Evolutionary conservation across 352 stramenopile genomes (phyloP), one percentile per base, ranked within the genome.

Genomic region (Phytophthora crassamura): DNA sequence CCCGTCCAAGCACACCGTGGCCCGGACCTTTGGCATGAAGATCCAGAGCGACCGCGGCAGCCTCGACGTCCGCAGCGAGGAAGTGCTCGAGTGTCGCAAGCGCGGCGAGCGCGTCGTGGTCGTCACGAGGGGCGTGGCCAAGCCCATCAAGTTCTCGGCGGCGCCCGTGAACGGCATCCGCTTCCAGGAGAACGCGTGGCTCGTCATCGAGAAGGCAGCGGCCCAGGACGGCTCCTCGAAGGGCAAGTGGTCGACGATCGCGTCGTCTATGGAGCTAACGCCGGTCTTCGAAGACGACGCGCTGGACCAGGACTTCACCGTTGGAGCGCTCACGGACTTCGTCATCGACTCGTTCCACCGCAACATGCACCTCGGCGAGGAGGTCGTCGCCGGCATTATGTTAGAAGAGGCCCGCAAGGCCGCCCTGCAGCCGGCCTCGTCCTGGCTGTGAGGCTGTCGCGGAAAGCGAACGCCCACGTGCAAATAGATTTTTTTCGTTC

Each of bases 151-250:
- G 52, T 79, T 86, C 51, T 76, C 62, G 1, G 75, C 72, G 11
- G 66, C 59, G 14, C 72, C 69, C 0, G 60, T 86, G 39, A 67
- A 77, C 2, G 75, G 74, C 39, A 67, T 84, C 34, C 53, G 69
- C 15, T 80, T 89, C 46, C 59, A 78, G 7, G 75, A 84, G 56
- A 68, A 72, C 39, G 75, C 74, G 5, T 89, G 74, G 67, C 35
- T 79, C 15, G 52, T 84, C n/a, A 56, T 84, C 11, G 67, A 76
- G 42, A 67, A 64, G 43, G 64, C 47, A 20, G 35, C 62, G 3
- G 42, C 65, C 4, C 25, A 39, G 22, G 60, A 68, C 33, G 56
- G 41, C 8, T 35, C 50, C 2, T 52, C 51, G 7, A 64, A 52
- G 40, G 52, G 59, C 41, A 59, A 68, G 20, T 65, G 57, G 45